Percentiles rank a stretch among this genome's conserved stretches.
Evolutionary conservation across 139 green algal genomes (phyloP).

Genomic region (Edaphochlamys debaryana): DNA sequence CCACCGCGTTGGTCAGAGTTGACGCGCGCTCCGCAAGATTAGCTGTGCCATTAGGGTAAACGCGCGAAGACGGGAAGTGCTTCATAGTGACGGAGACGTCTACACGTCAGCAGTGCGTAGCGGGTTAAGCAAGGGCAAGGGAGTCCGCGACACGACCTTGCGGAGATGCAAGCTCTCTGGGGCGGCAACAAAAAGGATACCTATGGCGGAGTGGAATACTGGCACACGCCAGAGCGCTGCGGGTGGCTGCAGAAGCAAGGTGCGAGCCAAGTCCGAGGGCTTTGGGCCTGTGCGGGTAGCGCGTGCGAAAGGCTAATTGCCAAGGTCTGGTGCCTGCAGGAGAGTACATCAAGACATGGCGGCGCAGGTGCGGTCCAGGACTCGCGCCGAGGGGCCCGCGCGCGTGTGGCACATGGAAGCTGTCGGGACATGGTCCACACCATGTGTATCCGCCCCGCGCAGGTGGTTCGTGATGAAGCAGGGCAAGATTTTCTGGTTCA

Average conservation of each 20-base stretch:
- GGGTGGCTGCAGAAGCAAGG: constrained; percentile 97
- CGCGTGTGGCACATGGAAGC: neutral
- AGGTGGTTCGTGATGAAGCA: constrained; percentile 99
- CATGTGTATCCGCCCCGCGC: too few species aligned
- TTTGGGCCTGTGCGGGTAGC: too few species aligned
- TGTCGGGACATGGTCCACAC: neutral
- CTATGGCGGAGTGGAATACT: constrained; percentile 84
- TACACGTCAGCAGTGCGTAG: too few species aligned
- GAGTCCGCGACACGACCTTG: too few species aligned
- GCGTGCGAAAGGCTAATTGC: too few species aligned
- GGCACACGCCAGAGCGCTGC: constrained; percentile 83
- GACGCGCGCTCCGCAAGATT: too few species aligned
- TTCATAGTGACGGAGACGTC: too few species aligned
- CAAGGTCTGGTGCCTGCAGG: constrained; percentile 72
- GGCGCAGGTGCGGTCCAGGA: constrained; percentile 78
- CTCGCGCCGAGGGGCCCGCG: neutral
- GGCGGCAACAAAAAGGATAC: constrained; percentile 31
- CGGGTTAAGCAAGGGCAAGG: too few species aligned
- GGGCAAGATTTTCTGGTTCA: constrained; percentile 99
- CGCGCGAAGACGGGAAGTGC: too few species aligned
- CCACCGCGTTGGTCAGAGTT: too few species aligned
- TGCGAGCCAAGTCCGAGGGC: constrained; percentile 48
- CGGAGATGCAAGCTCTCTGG: constrained; percentile 53
- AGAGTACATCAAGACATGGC: constrained; percentile 97
- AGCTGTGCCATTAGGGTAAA: too few species aligned